phyloP scores from a whole-genome alignment of 2,329 filamentous ascomycete species.

The Mariannaea sp. region DNA sequence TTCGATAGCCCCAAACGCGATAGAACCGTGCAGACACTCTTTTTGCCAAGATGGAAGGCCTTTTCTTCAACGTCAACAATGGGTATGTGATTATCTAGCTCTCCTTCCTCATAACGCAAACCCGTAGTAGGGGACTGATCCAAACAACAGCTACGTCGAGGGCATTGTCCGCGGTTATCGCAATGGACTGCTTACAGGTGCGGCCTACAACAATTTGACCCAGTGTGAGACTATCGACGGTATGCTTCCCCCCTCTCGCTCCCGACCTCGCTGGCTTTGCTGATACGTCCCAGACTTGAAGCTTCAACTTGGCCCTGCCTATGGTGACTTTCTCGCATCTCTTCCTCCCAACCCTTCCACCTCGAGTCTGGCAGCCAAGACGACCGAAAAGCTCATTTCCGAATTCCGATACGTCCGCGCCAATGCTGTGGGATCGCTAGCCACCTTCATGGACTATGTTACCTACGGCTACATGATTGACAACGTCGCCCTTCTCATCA shows the following conservation, averaged over 20 bases:
- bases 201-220: constrained; percentile 93
- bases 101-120: constrained; percentile 18
- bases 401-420: constrained; percentile 97
- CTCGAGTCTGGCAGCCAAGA: constrained; percentile 90
- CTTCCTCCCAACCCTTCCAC: constrained; percentile 97
- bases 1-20: constrained; percentile 9
- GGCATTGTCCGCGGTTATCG: constrained; percentile 97
- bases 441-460: constrained; percentile 96
- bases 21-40: constrained; percentile 4
- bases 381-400: constrained; percentile 95
- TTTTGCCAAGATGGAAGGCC: constrained; percentile 74
- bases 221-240: constrained; percentile 98
- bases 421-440: constrained; percentile 87
- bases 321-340: constrained; percentile 93
- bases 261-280: not conserved
- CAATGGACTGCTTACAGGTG: constrained; percentile 85
- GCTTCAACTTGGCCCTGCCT: constrained; percentile 93
- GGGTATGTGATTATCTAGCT: constrained; percentile 61
- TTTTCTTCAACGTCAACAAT: constrained; percentile 93
- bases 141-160: constrained; percentile 78
- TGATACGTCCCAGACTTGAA: constrained; percentile 75
- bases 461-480: constrained; percentile 99
- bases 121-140: constrained; percentile 40
- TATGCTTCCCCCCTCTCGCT: constrained; percentile 48
- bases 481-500: constrained; percentile 97